phyloP scores from a whole-genome alignment of 495 filamentous ascomycete species.

The Jackrogersella minutella region DNA sequence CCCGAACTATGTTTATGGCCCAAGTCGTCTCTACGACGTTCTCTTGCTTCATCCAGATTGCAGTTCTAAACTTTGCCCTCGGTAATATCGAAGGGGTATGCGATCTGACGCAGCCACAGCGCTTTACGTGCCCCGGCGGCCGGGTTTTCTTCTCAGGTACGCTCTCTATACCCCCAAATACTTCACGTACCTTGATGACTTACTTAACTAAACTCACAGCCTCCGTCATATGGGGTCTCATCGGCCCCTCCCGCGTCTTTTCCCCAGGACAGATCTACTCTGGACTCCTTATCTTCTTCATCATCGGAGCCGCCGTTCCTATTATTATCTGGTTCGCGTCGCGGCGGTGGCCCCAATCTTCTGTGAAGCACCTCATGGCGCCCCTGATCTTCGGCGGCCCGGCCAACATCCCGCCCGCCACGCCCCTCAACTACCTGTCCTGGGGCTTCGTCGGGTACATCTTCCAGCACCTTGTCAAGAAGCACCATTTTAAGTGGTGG shows the following conservation, averaged over 20 bases:
- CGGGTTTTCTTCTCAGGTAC: conserved; percentile 70
- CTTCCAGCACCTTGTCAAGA: conserved; percentile 69
- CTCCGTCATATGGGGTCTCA: conserved; percentile 74
- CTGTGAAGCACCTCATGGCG: conserved; percentile 65
- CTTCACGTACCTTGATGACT: background rate
- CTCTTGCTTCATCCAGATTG: conserved; percentile 71
- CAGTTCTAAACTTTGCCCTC: conserved; percentile 72
- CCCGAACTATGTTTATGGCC: conserved; percentile 71
- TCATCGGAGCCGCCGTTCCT: conserved; percentile 64
- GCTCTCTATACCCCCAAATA: background rate
- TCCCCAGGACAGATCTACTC: conserved; percentile 74
- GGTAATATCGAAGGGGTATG: conserved; percentile 68
- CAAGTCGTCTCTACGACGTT: conserved; percentile 72
- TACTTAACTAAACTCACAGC: conserved; percentile 36
- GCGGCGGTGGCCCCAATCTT: conserved; percentile 61
- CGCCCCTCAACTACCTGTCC: conserved; percentile 71
- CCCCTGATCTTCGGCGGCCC: conserved; percentile 75
- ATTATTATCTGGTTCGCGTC: conserved; percentile 65
- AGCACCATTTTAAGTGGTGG: conserved; percentile 71
- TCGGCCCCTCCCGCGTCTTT: conserved; percentile 72
- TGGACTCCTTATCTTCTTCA: conserved; percentile 70
- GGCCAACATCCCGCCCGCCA: conserved; percentile 69
- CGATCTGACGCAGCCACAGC: conserved; percentile 64
- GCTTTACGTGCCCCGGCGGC: conserved; percentile 74
- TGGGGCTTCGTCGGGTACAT: conserved; percentile 73